phyloP scores from a whole-genome alignment of 176 grass and related monocot genomes.

The Bromus sterilis region DNA sequence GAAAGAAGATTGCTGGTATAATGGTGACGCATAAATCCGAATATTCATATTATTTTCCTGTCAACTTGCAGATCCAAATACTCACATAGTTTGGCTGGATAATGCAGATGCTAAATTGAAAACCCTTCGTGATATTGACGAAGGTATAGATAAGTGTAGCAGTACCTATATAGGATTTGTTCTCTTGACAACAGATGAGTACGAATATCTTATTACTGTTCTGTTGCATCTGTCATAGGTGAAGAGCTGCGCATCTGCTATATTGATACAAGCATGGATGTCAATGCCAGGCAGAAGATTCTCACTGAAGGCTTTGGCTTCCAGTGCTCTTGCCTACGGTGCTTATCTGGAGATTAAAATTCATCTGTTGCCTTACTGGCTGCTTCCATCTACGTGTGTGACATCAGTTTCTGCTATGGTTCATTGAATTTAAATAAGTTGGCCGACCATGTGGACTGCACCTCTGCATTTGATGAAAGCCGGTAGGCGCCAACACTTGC shows the following conservation, averaged over 20 bases:
- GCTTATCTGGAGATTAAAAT: conserved; percentile 57
- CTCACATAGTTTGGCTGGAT: conserved; percentile 73
- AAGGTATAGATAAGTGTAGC: conserved; percentile 33
- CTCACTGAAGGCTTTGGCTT: conserved; percentile 83
- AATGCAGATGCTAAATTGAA: conserved; percentile 62
- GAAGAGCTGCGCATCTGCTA: conserved; percentile 92
- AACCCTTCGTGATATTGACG: conserved; percentile 56
- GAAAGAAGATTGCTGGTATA: neutral
- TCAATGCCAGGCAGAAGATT: conserved; percentile 67
- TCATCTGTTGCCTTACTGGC: neutral
- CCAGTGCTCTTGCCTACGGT: conserved; percentile 51
- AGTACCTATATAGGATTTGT: neutral
- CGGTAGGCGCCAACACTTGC: neutral
- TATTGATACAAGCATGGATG: conserved; percentile 81
- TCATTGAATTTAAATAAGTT: neutral
- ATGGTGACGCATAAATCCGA: conserved; percentile 23
- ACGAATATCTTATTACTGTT: neutral
- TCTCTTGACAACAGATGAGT: neutral
- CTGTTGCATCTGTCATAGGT: conserved; percentile 31
- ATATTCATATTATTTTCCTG: conserved; percentile 18
- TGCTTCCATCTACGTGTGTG: neutral
- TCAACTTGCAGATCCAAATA: conserved; percentile 74
- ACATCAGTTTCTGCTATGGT: neutral
- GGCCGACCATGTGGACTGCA: neutral
- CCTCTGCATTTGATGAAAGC: neutral